These are phyloP conservation scores for Hyphopichia burtonii DNA, from an alignment of 1,139 yeast genomes.

Conservation along the genomic window DNA sequence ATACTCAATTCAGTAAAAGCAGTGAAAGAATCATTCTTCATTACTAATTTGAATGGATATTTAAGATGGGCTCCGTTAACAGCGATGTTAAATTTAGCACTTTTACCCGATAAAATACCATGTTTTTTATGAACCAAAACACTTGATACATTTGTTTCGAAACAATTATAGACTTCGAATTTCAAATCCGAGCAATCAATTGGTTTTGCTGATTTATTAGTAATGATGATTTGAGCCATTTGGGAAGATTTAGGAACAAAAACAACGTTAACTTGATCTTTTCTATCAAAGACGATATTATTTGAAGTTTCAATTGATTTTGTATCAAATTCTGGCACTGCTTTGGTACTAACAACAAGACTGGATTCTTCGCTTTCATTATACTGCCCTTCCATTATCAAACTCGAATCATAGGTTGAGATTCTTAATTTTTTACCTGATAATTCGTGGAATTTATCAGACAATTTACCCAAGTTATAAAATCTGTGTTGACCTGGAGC, in stretches of 20 bases:
- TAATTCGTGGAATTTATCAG: constrained; percentile 15
- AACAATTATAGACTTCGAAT: constrained; percentile 31
- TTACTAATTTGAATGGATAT: constrained; percentile 31
- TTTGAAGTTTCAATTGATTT: constrained; percentile 1
- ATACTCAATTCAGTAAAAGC: constrained; percentile 26
- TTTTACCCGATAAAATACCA: constrained; percentile 32
- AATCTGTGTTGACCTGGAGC: constrained; percentile 28
- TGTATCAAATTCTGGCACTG: constrained; percentile 5
- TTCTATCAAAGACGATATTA: constrained; percentile 2
- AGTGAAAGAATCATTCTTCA: constrained; percentile 20
- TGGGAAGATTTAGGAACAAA: constrained; percentile 31
- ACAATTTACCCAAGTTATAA: constrained; percentile 23
- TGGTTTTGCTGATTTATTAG: constrained; percentile 25
- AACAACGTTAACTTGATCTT: constrained; percentile 18
- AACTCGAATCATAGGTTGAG: constrained; percentile 12
- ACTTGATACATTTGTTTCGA: constrained; percentile 25
- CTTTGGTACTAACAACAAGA: constrained; percentile 1
- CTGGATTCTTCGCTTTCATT: constrained; percentile 7
- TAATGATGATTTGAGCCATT: constrained; percentile 32
- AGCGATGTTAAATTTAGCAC: constrained; percentile 34
- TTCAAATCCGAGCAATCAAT: constrained; percentile 33
- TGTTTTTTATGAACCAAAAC: constrained; percentile 30
- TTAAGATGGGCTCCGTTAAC: constrained; percentile 33
- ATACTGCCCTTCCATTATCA: constrained; percentile 26
- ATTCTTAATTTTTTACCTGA: constrained; percentile 21